Base-by-base conservation (phyloP, 768 basidiomycete species). In the Phanerochaete carnosa region DNA sequence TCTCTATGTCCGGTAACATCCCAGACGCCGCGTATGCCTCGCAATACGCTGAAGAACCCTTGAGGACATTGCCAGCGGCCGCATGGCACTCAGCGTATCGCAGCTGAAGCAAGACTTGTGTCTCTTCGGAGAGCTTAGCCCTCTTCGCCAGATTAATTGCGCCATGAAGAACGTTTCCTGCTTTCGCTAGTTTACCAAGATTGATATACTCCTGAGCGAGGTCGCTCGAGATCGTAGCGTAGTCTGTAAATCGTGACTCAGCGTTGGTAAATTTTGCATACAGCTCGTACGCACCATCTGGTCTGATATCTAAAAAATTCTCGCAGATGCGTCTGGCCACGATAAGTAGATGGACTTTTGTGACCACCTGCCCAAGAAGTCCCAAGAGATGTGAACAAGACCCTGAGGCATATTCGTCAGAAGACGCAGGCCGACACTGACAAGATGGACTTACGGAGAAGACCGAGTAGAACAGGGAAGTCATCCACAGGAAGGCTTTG, bases 141-240 rank as follows among this genome's bases (percentile, higher is more conserved):
- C 68, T 74, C 52, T 79, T 77, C 11, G 86, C 74, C 3, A 77
- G 64, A 30, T 73, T 77, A 15, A 85, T 72, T 0, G 81, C 80
- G 33, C 83, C 83, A n/a, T 73, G 79, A 66, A 92, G 90, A 22
- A 96, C 80, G 1, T 74, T 68, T 0, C 75, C 77, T 0, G 94
- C 94, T 37, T 88, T 83, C 55, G 83, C 83, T 1, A 76, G 73
- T 70, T 89, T 92, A 2, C 95, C 95, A 1, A 98, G 79, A 35
- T 80, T 83, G 47, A 86, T 75, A 66, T 95, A 94, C 69, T 95
- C 92, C 58, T 85, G 80, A 0, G 90, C 95, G 6, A 96, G 80
- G 45, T 88, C 84, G 1, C 87, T 75, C 2, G 90, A 94, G 1
- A 83, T 75, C 1, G 72, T 72, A 22, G 90, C 76, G 69, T 85